Evolutionary conservation across 495 filamentous ascomycete species (phyloP).

Genomic region (Aspergillus baeticus): DNA sequence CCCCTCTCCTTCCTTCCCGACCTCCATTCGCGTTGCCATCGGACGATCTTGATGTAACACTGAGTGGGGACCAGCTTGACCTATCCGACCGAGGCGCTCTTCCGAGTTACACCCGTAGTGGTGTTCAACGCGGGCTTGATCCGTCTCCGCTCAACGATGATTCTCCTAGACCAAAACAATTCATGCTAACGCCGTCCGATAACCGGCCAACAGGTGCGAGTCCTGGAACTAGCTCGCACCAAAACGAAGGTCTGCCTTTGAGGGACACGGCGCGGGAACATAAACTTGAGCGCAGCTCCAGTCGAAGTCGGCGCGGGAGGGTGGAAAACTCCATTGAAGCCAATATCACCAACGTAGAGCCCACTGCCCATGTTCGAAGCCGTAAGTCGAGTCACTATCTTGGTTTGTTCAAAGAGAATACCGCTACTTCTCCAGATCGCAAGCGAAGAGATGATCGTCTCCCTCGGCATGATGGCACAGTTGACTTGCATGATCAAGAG

Average conservation of each 20-base stretch:
- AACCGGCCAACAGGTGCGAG: constrained; percentile 19
- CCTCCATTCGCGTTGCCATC: constrained; percentile 31
- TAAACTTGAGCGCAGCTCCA: constrained; percentile 39
- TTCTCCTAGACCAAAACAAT: constrained; percentile 17
- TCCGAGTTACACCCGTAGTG: constrained; percentile 13
- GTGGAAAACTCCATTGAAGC: constrained; percentile 87
- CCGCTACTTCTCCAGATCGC: constrained; percentile 49
- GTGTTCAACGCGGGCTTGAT: constrained; percentile 26
- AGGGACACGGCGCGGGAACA: constrained; percentile 14
- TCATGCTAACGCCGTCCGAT: constrained; percentile 20
- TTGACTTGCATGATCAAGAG: constrained; percentile 17
- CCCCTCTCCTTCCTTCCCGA: constrained; percentile 30
- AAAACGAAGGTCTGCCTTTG: constrained; percentile 17
- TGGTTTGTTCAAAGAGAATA: constrained; percentile 89
- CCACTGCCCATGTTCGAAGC: constrained; percentile 71
- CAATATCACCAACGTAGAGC: constrained; percentile 72
- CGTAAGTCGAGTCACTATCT: constrained; percentile 93
- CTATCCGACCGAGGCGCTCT: constrained; percentile 12
- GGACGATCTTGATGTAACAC: constrained; percentile 27
- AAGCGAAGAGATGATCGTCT: constrained; percentile 40
- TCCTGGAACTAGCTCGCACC: constrained; percentile 21
- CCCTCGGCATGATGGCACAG: constrained; percentile 28
- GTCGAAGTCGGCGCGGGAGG: constrained; percentile 42
- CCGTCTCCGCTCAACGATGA: constrained; percentile 32
- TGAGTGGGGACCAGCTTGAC: constrained; percentile 23